Evolutionary conservation across 371 early-diverging fungal genomes (phyloP).

Genomic region (Mortierella sp.): DNA sequence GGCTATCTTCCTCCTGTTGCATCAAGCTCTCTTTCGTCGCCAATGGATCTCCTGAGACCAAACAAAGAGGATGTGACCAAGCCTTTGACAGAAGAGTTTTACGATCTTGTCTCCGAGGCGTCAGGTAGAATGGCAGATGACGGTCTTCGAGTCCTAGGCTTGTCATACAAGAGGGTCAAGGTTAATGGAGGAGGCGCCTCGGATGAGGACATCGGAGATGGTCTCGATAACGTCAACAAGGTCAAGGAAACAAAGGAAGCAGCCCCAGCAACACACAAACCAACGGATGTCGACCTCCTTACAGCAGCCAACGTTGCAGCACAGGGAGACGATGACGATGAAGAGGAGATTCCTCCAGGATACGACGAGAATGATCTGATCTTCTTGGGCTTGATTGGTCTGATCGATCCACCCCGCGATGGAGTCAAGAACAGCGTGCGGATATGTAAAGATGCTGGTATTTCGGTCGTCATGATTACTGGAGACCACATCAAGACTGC

Average conservation of each 20-base stretch:
- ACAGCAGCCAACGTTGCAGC: constrained; percentile 44
- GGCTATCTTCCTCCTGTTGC: constrained; percentile 59
- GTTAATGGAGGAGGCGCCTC: constrained; percentile 52
- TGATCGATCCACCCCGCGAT: constrained; percentile 80
- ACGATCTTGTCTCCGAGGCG: constrained; percentile 73
- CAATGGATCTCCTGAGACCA: constrained; percentile 32
- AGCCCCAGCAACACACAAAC: constrained; percentile 28
- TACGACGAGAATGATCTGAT: constrained; percentile 66
- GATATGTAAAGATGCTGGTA: constrained; percentile 76
- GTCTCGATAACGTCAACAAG: constrained; percentile 58
- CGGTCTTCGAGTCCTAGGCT: constrained; percentile 83
- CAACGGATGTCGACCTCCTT: constrained; percentile 40
- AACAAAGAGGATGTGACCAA: constrained; percentile 29
- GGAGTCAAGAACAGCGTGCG: constrained; percentile 71
- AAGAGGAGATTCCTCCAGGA: constrained; percentile 38
- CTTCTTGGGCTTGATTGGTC: constrained; percentile 82
- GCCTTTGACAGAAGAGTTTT: constrained; percentile 72
- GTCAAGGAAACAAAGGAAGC: constrained; percentile 48
- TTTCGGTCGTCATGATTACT: constrained; percentile 83
- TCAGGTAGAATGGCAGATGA: constrained; percentile 83
- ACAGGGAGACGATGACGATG: constrained; percentile 38
- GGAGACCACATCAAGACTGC: constrained; percentile 84
- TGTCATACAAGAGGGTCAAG: constrained; percentile 67
- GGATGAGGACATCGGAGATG: constrained; percentile 49
- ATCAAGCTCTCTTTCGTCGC: constrained; percentile 2